phyloP scores from a whole-genome alignment of 805 yeast species.

The Saturnispora sekii region DNA sequence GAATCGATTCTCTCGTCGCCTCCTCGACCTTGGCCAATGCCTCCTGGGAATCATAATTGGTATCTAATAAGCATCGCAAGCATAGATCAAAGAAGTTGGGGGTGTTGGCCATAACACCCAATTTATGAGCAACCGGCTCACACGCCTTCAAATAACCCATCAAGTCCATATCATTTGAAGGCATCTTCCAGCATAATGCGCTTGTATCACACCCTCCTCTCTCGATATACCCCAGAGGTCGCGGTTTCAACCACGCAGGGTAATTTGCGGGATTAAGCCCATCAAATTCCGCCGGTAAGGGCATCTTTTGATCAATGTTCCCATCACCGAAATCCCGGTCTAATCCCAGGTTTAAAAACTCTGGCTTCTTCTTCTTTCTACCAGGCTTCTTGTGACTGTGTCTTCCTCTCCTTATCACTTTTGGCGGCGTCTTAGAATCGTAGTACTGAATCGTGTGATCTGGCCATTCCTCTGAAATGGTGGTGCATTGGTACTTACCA shows the following conservation, averaged over 20 bases:
- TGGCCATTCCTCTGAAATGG: constrained; percentile 48
- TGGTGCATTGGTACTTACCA: constrained; percentile 59
- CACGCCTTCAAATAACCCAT: constrained; percentile 46
- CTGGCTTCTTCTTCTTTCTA: constrained; percentile 15
- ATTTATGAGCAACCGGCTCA: constrained; percentile 42
- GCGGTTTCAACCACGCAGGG: constrained; percentile 70
- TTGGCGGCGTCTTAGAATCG: constrained; percentile 26
- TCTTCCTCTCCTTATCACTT: constrained; percentile 14
- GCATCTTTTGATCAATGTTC: constrained; percentile 7
- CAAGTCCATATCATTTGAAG: constrained; percentile 26
- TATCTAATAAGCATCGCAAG: constrained; percentile 42
- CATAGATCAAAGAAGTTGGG: constrained; percentile 80
- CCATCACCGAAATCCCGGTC: constrained; percentile 8
- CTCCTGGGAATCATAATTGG: constrained; percentile 37
- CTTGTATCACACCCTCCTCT: constrained; percentile 68
- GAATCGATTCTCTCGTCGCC: constrained; percentile 48
- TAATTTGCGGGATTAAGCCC: constrained; percentile 35
- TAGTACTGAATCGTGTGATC: constrained; percentile 60
- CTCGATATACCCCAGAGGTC: constrained; percentile 74
- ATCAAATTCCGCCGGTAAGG: constrained; percentile 38
- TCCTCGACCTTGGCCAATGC: constrained; percentile 39
- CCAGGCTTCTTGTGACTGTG: constrained; percentile 16
- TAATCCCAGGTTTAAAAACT: constrained; percentile 15
- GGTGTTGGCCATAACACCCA: constrained; percentile 50
- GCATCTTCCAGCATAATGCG: constrained; percentile 57